These are phyloP conservation scores for Fusarium goolgardi DNA, from an alignment of 2,329 filamentous ascomycete species.

Conservation along the genomic window DNA sequence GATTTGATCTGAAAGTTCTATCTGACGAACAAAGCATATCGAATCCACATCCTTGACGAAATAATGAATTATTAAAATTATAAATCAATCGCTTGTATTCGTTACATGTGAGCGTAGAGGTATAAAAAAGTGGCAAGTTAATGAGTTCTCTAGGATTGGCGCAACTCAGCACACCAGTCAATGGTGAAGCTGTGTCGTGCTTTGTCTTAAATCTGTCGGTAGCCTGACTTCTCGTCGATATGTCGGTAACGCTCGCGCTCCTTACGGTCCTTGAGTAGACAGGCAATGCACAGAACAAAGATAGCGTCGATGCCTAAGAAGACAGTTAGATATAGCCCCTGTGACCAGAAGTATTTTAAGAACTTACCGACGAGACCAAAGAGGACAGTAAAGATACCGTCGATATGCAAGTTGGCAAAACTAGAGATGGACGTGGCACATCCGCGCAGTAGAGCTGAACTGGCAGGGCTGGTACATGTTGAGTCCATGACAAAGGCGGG, in stretches of 20 bases:
- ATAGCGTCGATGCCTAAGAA: slow-evolving; percentile 69
- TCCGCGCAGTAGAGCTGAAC: slow-evolving; percentile 75
- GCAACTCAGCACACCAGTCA: slow-evolving; percentile 16
- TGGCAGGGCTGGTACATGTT: slow-evolving; percentile 75
- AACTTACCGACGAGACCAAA: slow-evolving; percentile 79
- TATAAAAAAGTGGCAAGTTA: slow-evolving; percentile 15
- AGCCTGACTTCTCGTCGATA: slow-evolving; percentile 82
- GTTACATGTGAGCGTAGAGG: slow-evolving; percentile 28
- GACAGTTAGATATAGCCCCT: slow-evolving; percentile 6
- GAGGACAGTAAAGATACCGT: slow-evolving; percentile 80
- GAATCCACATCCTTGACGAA: slow-evolving; percentile 3
- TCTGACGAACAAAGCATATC: not conserved
- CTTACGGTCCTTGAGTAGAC: slow-evolving; percentile 82
- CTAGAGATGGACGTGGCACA: slow-evolving; percentile 75
- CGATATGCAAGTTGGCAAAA: slow-evolving; percentile 77
- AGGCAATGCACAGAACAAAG: slow-evolving; percentile 76
- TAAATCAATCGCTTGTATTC: slow-evolving; percentile 28
- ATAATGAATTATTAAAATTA: slow-evolving; percentile 30
- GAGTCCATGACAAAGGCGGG: slow-evolving; percentile 77
- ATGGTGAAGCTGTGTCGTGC: not conserved
- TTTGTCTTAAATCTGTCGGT: slow-evolving; percentile 57
- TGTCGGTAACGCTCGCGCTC: slow-evolving; percentile 82
- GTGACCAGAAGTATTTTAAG: not conserved
- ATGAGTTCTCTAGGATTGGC: slow-evolving; percentile 14
- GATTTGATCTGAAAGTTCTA: not conserved